Evolutionary conservation across 176 grass and related monocot species (phyloP), one percentile per base, ranked within the genome.

Genomic region (Aegilops umbellulata): DNA sequence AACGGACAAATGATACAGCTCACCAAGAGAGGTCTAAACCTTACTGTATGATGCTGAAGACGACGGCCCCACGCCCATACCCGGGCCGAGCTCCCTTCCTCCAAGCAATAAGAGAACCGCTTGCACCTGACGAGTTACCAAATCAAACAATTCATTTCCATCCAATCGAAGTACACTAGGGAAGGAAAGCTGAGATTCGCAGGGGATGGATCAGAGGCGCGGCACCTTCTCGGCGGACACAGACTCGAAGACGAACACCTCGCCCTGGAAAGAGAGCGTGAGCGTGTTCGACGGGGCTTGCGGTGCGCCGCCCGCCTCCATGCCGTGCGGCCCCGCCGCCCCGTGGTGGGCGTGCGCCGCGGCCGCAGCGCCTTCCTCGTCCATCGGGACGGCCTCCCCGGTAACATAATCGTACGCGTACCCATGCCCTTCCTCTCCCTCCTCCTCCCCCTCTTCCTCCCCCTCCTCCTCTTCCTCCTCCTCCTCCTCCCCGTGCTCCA

Each of bases 231-330:
- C 97, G n/a, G 92, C 94, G 25, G 97, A 96, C 38, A 99, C 97
- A 42, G 92, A 92, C 70, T 99, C 94, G 78, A 99, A 99, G 15
- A 99, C 97, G 72, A 96, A 99, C 61, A 90, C 92, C 76, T 99
- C 94, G 47, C 94, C 92, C 60, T 96, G 97, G 80, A 99, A 99
- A 76, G 97, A 96, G 15, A 99, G 88, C 15, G 94, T 96, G 26
- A 99, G 97, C 85, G 92, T 90, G 66, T 94, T 92, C 17, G 69
- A 55, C 42, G 58, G 42, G 2, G 92, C 35, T 12, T 89, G 90
- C 36, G 85, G 79, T 34, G 65, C 26, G 16, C 53, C 82, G 12
- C 36, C 39, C 8, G 58, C 23, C 58, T 80, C 78, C 60, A 17
- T 61, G 36, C 23, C 60, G 36, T 9, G 15, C 23, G 14, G 38